Evolutionary conservation across 2,329 filamentous ascomycete species (phyloP).

Genomic region (Ophiostoma sp.): DNA sequence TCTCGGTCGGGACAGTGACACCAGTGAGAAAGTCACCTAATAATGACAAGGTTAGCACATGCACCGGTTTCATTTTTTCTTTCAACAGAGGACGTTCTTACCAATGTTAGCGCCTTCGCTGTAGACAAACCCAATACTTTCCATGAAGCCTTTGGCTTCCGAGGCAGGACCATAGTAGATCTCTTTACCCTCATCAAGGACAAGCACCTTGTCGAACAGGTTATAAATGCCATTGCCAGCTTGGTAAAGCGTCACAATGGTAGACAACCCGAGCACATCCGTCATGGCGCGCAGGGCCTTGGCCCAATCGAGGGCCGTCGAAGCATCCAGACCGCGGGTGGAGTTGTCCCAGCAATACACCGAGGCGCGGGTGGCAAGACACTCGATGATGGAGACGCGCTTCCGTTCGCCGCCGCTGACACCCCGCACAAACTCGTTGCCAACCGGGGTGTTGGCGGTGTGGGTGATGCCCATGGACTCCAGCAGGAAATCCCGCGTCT

Average conservation of each 20-base stretch:
- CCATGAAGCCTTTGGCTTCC: constrained; percentile 68
- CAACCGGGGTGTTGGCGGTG: constrained; percentile 60
- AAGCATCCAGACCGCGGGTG: constrained; percentile 52
- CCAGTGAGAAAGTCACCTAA: no score
- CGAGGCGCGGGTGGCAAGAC: constrained; percentile 68
- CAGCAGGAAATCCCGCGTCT: constrained; percentile 51
- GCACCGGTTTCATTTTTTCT: constrained; percentile 29
- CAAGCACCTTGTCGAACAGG: constrained; percentile 77
- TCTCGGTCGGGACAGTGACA: no score
- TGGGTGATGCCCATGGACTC: constrained; percentile 57
- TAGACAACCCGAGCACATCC: constrained; percentile 75
- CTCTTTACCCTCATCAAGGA: constrained; percentile 69
- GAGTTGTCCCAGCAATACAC: constrained; percentile 69
- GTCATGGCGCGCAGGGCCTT: constrained; percentile 67
- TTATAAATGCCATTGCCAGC: constrained; percentile 75
- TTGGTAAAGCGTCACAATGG: constrained; percentile 82
- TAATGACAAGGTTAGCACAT: constrained; percentile 49
- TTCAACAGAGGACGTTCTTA: no score
- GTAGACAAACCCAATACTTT: constrained; percentile 64
- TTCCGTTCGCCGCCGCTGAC: constrained; percentile 75
- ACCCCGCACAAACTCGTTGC: constrained; percentile 71
- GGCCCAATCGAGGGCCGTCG: constrained; percentile 50
- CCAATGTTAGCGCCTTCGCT: no score
- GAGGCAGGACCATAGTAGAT: constrained; percentile 67
- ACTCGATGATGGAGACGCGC: constrained; percentile 76